Evolutionary conservation across 805 yeast genomes (phyloP).

Genomic region (Spencermartinsiella europaea): DNA sequence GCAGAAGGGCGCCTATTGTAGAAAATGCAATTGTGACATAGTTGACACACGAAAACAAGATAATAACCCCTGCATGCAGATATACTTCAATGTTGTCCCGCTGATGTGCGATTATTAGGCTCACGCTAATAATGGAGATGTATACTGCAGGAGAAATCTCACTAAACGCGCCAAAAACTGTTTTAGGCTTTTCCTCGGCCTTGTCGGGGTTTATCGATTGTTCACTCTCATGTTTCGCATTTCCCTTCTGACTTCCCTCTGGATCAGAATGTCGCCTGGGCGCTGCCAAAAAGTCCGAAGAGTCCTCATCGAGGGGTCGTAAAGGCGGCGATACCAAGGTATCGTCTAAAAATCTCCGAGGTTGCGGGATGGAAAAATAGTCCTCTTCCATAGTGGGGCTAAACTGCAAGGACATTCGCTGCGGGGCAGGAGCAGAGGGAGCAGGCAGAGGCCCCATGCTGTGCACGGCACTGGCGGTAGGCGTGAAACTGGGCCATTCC

Average conservation of each 20-base stretch:
- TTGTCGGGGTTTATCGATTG: background rate
- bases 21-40: constrained; percentile 9
- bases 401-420: background rate
- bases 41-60: constrained; percentile 13
- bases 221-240: background rate
- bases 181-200: constrained; percentile 1
- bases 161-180: background rate
- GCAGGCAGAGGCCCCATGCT: background rate
- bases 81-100: constrained; percentile 16
- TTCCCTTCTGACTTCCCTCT: background rate
- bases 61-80: constrained; percentile 11
- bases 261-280: background rate
- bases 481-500: background rate
- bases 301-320: background rate
- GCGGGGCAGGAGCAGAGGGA: background rate
- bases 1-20: constrained; percentile 9
- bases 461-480: background rate
- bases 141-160: constrained; percentile 19
- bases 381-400: background rate
- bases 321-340: background rate
- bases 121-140: constrained; percentile 17
- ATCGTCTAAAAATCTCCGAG: background rate
- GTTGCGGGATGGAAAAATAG: background rate
- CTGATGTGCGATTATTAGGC: constrained; percentile 18
- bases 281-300: background rate